Evolutionary conservation across 164 flowering plant genomes (phyloP).

Genomic region (Dillenia turbinata): DNA sequence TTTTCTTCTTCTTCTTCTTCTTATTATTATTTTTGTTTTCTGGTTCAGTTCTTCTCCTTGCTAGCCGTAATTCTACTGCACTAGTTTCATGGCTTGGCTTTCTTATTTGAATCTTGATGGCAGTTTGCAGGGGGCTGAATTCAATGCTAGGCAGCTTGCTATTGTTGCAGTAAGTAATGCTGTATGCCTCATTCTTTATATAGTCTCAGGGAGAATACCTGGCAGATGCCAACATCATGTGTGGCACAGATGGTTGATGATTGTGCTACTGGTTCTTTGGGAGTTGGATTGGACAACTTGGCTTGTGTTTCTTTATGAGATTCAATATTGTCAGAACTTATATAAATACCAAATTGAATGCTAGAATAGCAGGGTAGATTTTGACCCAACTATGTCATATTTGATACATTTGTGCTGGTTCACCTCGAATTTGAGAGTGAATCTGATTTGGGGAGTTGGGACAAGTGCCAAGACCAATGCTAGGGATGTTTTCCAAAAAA

Average conservation of each 20-base stretch:
- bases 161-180: slow-evolving; percentile 72
- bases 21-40: background rate
- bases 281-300: background rate
- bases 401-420: too few relatives aligned
- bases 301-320: background rate
- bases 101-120: slow-evolving; percentile 1
- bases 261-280: background rate
- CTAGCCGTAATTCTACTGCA: slow-evolving; percentile 1
- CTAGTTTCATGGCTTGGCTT: too few relatives aligned
- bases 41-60: background rate
- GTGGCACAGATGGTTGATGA: background rate
- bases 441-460: too few relatives aligned
- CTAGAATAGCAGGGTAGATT: too few relatives aligned
- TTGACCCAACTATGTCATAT: too few relatives aligned
- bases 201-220: background rate
- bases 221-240: background rate
- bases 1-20: background rate
- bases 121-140: slow-evolving; percentile 65
- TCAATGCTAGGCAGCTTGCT: slow-evolving; percentile 81
- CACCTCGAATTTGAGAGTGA: too few relatives aligned
- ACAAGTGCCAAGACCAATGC: too few relatives aligned
- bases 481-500: too few relatives aligned
- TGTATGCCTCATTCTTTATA: background rate
- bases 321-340: too few relatives aligned
- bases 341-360: too few relatives aligned